Evolutionary conservation across 306 rosid species (phyloP).

Genomic region (barrel medic (Medicago truncatula)): MtrunA17r5.0-ANR NC_053047.1:6665501-6666000

Average conservation of each 20-base stretch:
- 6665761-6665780: slow-evolving; percentile 45
- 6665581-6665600: slow-evolving; percentile 43
- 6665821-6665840: slow-evolving; percentile 15
- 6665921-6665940: slow-evolving; percentile 79
- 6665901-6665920: slow-evolving; percentile 66
- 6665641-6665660: slow-evolving; percentile 39
- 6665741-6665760: slow-evolving; percentile 47
- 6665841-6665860: neutral
- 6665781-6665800: slow-evolving; percentile 45
- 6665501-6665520: neutral
- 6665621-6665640: slow-evolving; percentile 47
- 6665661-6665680: slow-evolving; percentile 46
- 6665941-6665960: slow-evolving; percentile 55
- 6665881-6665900: slow-evolving; percentile 67
- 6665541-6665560: slow-evolving; percentile 7
- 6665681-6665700: slow-evolving; percentile 50
- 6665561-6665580: slow-evolving; percentile 59
- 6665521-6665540: slow-evolving; percentile 38
- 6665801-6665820: slow-evolving; percentile 55
- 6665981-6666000: slow-evolving; percentile 55
- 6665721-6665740: slow-evolving; percentile 46
- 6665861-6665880: slow-evolving; percentile 23
- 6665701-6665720: slow-evolving; percentile 40
- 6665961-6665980: slow-evolving; percentile 52
- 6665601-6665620: slow-evolving; percentile 49